phyloP scores from a whole-genome alignment of 371 early-diverging fungal genomes.

The Fennellomyces sp. region DNA sequence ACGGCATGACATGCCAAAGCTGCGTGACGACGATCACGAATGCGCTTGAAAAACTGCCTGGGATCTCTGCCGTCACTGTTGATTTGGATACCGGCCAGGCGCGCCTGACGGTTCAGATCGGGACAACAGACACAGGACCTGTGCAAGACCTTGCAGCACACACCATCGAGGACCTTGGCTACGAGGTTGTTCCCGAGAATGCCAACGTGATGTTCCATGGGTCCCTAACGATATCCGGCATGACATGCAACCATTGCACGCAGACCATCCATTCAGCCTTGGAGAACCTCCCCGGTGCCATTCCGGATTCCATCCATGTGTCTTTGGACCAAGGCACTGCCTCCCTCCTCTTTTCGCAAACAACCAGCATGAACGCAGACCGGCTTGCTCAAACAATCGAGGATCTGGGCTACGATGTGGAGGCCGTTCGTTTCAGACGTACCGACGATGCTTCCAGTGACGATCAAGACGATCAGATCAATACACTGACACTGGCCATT shows the following conservation, averaged over 20 bases:
- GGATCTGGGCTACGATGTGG: conserved; percentile 68
- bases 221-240: conserved; percentile 60
- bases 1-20: conserved; percentile 44
- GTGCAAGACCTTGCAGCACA: conserved; percentile 27
- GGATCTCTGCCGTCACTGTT: conserved; percentile 17
- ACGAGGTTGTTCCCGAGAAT: conserved; percentile 38
- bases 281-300: conserved; percentile 54
- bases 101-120: conserved; percentile 7
- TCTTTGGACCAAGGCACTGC: conserved; percentile 45
- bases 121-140: not conserved
- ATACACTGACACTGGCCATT: conserved; percentile 37
- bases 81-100: conserved; percentile 27
- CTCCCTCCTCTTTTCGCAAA: conserved; percentile 33
- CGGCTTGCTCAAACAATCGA: conserved; percentile 53
- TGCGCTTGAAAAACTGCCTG: conserved; percentile 23
- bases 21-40: conserved; percentile 26
- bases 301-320: conserved; percentile 40
- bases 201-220: conserved; percentile 15
- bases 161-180: conserved; percentile 67
- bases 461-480: conserved; percentile 2
- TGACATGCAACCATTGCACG: conserved; percentile 89
- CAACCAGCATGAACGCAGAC: conserved; percentile 16
- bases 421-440: conserved; percentile 10
- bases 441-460: not conserved
- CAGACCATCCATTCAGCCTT: conserved; percentile 71